A percentile compares a stretch with the other conserved stretches of the same genome.
Conservation (phyloP, 75 land plant species). For the Gnetum montanum region DNA sequence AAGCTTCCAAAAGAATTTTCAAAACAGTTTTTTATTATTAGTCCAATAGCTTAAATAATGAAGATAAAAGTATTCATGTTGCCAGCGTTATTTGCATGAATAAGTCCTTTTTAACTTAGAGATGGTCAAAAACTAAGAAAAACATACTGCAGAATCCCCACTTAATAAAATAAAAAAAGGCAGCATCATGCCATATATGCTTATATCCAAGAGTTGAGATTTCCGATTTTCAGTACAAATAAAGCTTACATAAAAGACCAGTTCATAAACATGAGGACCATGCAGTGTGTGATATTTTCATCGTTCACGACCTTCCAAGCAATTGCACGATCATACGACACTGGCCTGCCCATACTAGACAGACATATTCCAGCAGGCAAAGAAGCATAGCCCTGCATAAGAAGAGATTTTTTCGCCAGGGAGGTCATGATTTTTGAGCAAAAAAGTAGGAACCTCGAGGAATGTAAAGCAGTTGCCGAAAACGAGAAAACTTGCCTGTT, state of each 20-base stretch:
- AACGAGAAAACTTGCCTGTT: slow-evolving; percentile 33
- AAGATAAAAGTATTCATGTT: background rate
- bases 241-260: slow-evolving; percentile 63
- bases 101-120: slow-evolving; percentile 1
- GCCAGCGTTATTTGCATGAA: background rate
- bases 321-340: slow-evolving; percentile 71
- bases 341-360: slow-evolving; percentile 81
- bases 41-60: background rate
- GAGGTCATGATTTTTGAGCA: background rate
- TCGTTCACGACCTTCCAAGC: slow-evolving; percentile 88
- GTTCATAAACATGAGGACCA: slow-evolving; percentile 69
- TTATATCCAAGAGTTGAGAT: background rate
- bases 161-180: background rate
- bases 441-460: background rate
- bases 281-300: slow-evolving; percentile 54
- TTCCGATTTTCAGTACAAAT: slow-evolving; percentile 33
- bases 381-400: slow-evolving; percentile 62
- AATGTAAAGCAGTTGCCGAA: background rate
- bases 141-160: background rate
- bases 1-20: too few species aligned
- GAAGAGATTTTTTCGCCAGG: background rate
- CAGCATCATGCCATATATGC: background rate
- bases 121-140: background rate
- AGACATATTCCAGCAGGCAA: slow-evolving; percentile 82
- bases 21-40: too few species aligned